Evolutionary conservation across 2,329 filamentous ascomycete species (phyloP), one percentile per base, ranked within the genome.

Genomic region (Aureobasidium leucospermi): DNA sequence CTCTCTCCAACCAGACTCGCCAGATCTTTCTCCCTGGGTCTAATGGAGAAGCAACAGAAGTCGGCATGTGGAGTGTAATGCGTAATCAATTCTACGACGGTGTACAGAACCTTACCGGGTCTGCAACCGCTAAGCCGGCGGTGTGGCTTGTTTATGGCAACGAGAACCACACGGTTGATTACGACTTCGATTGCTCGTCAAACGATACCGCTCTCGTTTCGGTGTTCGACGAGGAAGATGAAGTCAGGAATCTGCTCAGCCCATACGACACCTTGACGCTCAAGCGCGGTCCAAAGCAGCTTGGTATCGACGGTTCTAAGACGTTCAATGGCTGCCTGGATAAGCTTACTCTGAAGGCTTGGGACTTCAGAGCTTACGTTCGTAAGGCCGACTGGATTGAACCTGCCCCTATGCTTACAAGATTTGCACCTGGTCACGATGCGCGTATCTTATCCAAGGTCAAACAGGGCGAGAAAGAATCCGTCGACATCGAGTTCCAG

Each of bases 201-300:
- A 71, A 72, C 29, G 66, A 71, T n/a, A 70, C 70, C 4, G 81
- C 80, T 2, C 74, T 86, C 38, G 71, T 86, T 34, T 73, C 84
- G 7, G 81, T 84, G 0, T 87, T 83, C 60, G 72, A 75, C 11
- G 68, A 70, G 2, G 79, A 77, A 13, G 80, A 77, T 1, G 80
- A 75, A 1, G 83, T 87, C 61, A 82, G 81, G 66, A 85, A 85
- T 65, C 67, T 87, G 13, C 84, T 87, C 67, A 82, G 81, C 65
- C 83, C 84, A 0, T 84, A 82, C 64, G 82, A 84, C 28, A 77
- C 82, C 62, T 73, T 79, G 60, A 77, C 71, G 0, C 71, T 87
- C n/a, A 74, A 75, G 51, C 67, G 69, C 1, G 79, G 81, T 1
- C 68, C 74, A 1, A 69, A 74, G 4, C 72, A 71, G 32, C 74